Evolutionary conservation across 768 basidiomycete species (phyloP), one percentile per base, ranked within the genome.

Genomic region (Dentipellis fragilis): DNA sequence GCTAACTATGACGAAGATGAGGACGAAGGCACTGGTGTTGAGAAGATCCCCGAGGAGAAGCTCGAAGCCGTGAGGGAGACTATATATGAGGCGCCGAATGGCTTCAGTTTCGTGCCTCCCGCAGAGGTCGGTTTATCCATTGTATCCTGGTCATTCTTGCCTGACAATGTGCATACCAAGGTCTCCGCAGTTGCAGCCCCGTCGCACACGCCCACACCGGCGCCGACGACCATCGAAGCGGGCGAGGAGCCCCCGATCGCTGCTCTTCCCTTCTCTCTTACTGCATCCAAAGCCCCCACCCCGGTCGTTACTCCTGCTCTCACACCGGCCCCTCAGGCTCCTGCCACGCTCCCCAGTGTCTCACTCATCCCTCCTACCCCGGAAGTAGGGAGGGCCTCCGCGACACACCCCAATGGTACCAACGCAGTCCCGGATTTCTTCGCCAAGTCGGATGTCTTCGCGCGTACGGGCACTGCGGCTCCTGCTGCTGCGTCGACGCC

Each of bases 371-470:
- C 68, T 9, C 63, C 67, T 23, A 68, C 67, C 6, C 69, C 70
- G 10, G 62, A 58, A 21, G 56, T 59, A 8, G 22, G 60, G 23
- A 39, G 51, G 40, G 14, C 49, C 47, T 39, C 58, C 34, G 22
- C 55, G 38, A 36, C 58, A 6, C 53, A 54, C n/a, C 21, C 55
- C 1, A 62, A 55, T 64, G 29, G 46, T 60, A 6, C 52, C 53
- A 16, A 62, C 65, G 5, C 71, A 4, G 65, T 85, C 37, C 85
- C 85, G 8, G 79, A 85, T 66, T 85, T 88, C 67, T 88, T 88
- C 56, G 73, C 79, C 23, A 75, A 62, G n/a, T n/a, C n/a, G n/a
- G n/a, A n/a, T n/a, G n/a, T n/a, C n/a, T n/a, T n/a, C n/a, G n/a
- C n/a, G n/a, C n/a, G n/a, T 36, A 81, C 84, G 0, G 57, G 64